These are phyloP conservation scores for Candida anglica DNA, from an alignment of 805 yeast genomes.

Conservation along the genomic window DNA sequence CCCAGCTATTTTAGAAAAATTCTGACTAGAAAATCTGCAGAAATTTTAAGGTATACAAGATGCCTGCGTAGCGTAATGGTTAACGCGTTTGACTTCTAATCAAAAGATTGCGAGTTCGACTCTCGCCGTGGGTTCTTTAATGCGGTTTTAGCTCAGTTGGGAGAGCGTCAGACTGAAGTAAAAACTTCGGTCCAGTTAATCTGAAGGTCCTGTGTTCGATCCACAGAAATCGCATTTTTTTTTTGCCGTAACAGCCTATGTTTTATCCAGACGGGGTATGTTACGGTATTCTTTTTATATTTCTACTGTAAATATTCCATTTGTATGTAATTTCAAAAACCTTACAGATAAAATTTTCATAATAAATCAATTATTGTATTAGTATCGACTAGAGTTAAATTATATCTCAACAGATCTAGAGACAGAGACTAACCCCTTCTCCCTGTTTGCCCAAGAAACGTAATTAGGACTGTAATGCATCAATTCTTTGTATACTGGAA, in stretches of 20 bases:
- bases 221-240: constrained; percentile 22
- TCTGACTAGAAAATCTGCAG: too few relatives aligned
- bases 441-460: constrained; percentile 60
- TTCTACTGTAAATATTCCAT: too few relatives aligned
- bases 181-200: constrained; percentile 15
- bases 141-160: too few relatives aligned
- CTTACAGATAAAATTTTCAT: too few relatives aligned
- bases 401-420: constrained; percentile 42
- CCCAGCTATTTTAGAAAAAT: too few relatives aligned
- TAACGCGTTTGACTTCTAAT: constrained; percentile 65
- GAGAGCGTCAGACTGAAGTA: constrained; percentile 34
- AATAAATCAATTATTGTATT: too few relatives aligned
- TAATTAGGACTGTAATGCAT: constrained; percentile 62
- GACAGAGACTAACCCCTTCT: constrained; percentile 66
- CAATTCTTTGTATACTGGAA: constrained; percentile 74
- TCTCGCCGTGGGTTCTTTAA: constrained; percentile 43
- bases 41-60: constrained; percentile 3
- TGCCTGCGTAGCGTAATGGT: constrained; percentile 63
- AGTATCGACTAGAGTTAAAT: too few relatives aligned
- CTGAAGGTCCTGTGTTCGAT: constrained; percentile 29
- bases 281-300: too few relatives aligned
- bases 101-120: constrained; percentile 66
- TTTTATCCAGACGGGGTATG: too few relatives aligned
- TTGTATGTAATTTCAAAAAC: too few relatives aligned
- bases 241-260: too few relatives aligned